Base-by-base conservation (phyloP, 2,329 filamentous ascomycete genomes). In the Ceratocystis eucalypticola region DNA sequence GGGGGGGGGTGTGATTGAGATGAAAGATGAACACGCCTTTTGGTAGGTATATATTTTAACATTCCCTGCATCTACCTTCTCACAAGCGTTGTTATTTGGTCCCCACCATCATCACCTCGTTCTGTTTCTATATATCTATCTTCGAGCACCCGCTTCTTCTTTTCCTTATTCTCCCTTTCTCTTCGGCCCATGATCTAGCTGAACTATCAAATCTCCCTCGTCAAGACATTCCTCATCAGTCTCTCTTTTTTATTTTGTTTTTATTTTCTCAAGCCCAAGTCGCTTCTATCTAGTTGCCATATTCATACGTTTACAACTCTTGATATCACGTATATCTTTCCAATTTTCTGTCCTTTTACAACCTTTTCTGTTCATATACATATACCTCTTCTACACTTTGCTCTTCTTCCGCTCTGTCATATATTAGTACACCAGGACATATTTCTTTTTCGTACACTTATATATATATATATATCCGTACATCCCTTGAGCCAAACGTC, bases 71-170 rank as follows among this genome's bases (percentile, higher is more conserved):
- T 63, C 46, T 28, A n/a, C 25, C 44, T 41, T 48, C 10, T n/a
- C 5, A 17, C 8, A 15, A 63, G 44, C 37, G 15, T 63, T 46
- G 28, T 50, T 48, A 50, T 7, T 48, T 15, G 12, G 44, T 44
- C 37, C 22, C 28, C 30, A 53, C 48, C 48, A 53, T 44, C 45
- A 64, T 28, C 28, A 37, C 33, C 41, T 53, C 20, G 45, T 55
- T 44, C 33, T 64, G 28, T 57, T 64, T 64, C 30, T 62, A 55
- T 55, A 62, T 37, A 37, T 37, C 8, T 62, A 62, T 62, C 48
- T 62, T 62, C 22, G 37, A 62, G 37, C 57, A 59, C 20, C 30
- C 61, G 17, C 41, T 66, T 61, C 33, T 37, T 62, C 41, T 44
- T 44, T 62, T 28, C 20, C 15, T 41, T 48, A 28, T 17, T 62